These are phyloP conservation scores for Amanita phalloides DNA, from an alignment of 768 basidiomycete species.

Conservation along the genomic window DNA sequence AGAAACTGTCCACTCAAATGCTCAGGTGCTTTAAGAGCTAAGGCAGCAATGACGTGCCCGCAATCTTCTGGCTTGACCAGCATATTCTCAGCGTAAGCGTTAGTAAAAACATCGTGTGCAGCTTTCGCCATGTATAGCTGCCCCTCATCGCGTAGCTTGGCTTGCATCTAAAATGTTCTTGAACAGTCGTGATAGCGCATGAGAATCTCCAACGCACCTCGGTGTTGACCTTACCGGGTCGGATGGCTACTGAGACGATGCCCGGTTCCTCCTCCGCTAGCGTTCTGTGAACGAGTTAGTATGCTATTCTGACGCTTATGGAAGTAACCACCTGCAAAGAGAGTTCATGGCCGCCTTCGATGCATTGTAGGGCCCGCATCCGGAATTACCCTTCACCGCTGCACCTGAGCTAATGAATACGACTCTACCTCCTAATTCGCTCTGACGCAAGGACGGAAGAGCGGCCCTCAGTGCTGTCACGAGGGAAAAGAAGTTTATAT, in stretches of 20 bases:
- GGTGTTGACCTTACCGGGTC: constrained; percentile 87
- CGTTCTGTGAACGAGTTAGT: constrained; percentile 37
- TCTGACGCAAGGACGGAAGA: constrained; percentile 59
- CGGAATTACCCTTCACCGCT: constrained; percentile 50
- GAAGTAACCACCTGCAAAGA: constrained; percentile 47
- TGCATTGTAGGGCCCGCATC: constrained; percentile 79
- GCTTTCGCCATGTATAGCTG: constrained; percentile 39
- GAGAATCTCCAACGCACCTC: constrained; percentile 31
- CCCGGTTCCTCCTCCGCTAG: constrained; percentile 76
- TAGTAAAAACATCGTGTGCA: constrained; percentile 48
- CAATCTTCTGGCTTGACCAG: constrained; percentile 67
- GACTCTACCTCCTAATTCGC: constrained; percentile 47
- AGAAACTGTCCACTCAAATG: constrained; percentile 68
- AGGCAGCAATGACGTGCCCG: constrained; percentile 70
- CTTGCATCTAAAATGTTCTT: constrained; percentile 56
- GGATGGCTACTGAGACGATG: constrained; percentile 62
- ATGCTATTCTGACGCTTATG: not conserved
- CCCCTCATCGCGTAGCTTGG: constrained; percentile 37
- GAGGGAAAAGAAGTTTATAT: constrained; percentile 84
- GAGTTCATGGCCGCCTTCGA: constrained; percentile 88
- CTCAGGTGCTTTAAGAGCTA: constrained; percentile 56
- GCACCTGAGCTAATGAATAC: constrained; percentile 85
- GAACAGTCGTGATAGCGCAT: not conserved
- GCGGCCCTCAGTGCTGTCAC: constrained; percentile 56
- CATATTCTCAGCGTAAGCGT: constrained; percentile 48